Conservation (phyloP, 108 stramenopile genomes). For the Cylindrotheca closterium region DNA sequence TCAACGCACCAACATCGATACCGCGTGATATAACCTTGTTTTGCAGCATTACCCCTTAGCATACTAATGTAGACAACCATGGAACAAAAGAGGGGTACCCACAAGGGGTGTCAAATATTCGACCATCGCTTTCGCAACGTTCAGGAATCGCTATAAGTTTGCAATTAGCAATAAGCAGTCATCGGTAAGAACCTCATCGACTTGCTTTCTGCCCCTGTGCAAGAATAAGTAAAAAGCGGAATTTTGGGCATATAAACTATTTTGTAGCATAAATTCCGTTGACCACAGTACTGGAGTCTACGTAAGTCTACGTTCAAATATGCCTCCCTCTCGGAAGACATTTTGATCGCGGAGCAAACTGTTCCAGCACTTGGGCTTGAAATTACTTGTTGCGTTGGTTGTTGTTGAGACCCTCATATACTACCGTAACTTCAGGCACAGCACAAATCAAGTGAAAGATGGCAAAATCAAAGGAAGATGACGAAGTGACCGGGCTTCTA, state of each 20-base stretch:
- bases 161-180: slow-evolving; percentile 86
- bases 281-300: no score
- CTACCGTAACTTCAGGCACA: no score
- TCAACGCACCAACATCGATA: no score
- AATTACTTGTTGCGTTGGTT: no score
- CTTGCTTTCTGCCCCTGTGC: slow-evolving; percentile 83
- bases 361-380: no score
- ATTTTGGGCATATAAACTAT: slow-evolving; percentile 51
- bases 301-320: no score
- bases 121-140: slow-evolving; percentile 53
- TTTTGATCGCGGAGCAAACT: no score
- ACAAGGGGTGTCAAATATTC: slow-evolving; percentile 86
- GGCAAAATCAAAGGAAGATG: slow-evolving; percentile 49
- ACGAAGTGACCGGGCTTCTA: slow-evolving; percentile 76
- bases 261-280: no score
- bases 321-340: no score
- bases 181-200: slow-evolving; percentile 83
- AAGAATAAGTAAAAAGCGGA: slow-evolving; percentile 55
- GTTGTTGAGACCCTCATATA: background rate
- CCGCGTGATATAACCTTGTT: no score
- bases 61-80: no score
- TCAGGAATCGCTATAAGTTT: slow-evolving; percentile 72
- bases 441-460: slow-evolving; percentile 14
- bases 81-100: slow-evolving; percentile 46
- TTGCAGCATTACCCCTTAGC: no score